Base-by-base conservation (phyloP, 108 stramenopile species). In the Stephanodiscus triporus region DNA sequence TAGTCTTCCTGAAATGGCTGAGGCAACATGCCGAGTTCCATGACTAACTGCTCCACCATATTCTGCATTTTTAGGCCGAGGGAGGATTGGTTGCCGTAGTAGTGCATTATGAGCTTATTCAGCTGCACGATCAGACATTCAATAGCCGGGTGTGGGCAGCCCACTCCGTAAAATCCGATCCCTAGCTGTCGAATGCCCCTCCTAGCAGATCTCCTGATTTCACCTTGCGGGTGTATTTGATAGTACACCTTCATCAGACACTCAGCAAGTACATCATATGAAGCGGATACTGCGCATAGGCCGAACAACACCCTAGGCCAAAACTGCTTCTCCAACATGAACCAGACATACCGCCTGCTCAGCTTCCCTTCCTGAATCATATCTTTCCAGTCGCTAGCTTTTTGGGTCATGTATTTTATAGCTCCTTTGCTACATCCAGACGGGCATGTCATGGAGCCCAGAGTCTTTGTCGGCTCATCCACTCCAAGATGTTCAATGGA, bases 141-240 rank as follows among this genome's bases (percentile, higher is more conserved):
- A 2, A 66, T 66, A 9, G 24, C 49, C 7, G 51, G 66, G 30
- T 68, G 49, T 8, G 66, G 66, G 32, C 24, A 36, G 1, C 66
- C 66, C 27, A 68, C 32, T 2, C 66, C 66, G n/a, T 34, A 68
- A 49, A 67, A 67, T 7, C 66, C 66, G 11, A n/a, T 30, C 7
- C 1, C 23, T 10, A 67, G 47, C 32, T 67, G 66, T 6, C 47
- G 24, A 8, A 49, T 16, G 11, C 49, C 24, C 24, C 37, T 10
- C 10, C 27, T 54, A 27, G 51, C 37, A 1, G 22, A 14, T 2
- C 54, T 50, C 50, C 22, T 11, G 29, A 68, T 34, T 5, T 5
- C 32, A 5, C 32, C 32, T 34, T 34, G 32, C 2, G 32, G 32
- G 32, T 34, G 32, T 4, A 34, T 34, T 34, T 34, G 4, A 34